Conservation (phyloP, 495 filamentous ascomycete genomes). For the Daldinia vernicosa region DNA sequence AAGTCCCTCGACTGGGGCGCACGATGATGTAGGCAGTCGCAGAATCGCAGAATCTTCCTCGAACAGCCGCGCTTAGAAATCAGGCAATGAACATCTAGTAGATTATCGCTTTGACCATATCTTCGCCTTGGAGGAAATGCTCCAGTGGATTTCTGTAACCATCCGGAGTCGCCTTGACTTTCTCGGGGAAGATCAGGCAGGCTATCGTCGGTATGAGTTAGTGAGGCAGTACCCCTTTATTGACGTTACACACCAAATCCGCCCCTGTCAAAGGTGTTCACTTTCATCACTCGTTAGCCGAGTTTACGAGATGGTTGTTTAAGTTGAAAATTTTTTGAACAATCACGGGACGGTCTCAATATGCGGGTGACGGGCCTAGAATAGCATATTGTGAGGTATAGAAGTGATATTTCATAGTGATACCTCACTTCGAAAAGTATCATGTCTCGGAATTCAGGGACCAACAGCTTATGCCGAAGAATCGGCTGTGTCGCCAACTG, state of each 20-base stretch:
- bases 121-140: not conserved
- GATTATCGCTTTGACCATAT: conserved; percentile 5
- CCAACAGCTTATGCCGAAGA: conserved; percentile 35
- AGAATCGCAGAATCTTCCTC: conserved; percentile 15
- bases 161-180: conserved; percentile 9
- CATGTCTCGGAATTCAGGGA: conserved; percentile 40
- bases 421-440: conserved; percentile 26
- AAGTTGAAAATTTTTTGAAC: conserved; percentile 23
- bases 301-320: conserved; percentile 18
- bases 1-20: conserved; percentile 1
- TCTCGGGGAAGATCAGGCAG: conserved; percentile 18
- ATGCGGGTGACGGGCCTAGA: conserved; percentile 35
- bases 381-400: conserved; percentile 15
- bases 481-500: conserved; percentile 22
- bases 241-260: conserved; percentile 18
- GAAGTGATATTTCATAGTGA: conserved; percentile 39
- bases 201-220: conserved; percentile 44
- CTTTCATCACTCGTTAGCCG: conserved; percentile 20
- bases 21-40: conserved; percentile 7
- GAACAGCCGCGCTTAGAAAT: conserved; percentile 5
- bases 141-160: conserved; percentile 3
- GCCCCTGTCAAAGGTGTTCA: conserved; percentile 6
- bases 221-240: conserved; percentile 35
- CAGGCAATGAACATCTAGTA: not conserved
- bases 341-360: conserved; percentile 26